Base-by-base conservation (phyloP, 495 filamentous ascomycete genomes). In the Aspergillus kassunensis region DNA sequence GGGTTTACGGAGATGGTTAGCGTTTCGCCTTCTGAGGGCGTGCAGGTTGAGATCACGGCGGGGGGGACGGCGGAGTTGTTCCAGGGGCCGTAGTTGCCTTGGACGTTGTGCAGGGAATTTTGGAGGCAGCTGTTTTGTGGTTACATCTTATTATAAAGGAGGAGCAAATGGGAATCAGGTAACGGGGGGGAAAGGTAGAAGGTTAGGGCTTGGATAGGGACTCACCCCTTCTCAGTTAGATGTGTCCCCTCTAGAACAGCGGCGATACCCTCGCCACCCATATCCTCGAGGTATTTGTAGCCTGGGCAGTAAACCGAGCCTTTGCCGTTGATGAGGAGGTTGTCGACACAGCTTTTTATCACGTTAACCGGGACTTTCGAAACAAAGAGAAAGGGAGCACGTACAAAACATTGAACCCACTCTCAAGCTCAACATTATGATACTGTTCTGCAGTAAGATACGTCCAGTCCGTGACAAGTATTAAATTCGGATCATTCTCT, bases 161-260 rank as follows among this genome's bases (percentile, higher is more conserved):
- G n/a, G n/a, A n/a, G n/a, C n/a, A n/a, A n/a, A n/a, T n/a, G n/a
- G n/a, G n/a, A n/a, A n/a, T n/a, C n/a, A n/a, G n/a, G n/a, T n/a
- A n/a, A n/a, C n/a, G n/a, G n/a, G n/a, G n/a, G n/a, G n/a, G n/a
- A n/a, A n/a, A n/a, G n/a, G n/a, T n/a, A n/a, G n/a, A n/a, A 11
- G 30, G 30, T 11, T 11, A 11, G 30, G 30, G 30, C 13, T 10
- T 11, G 30, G 30, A n/a, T 3, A 9, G 25, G 13, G 15, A 59
- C 66, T 58, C 61, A 78, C 76, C 77, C 76, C 49, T 79, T 81
- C 36, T 76, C 72, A 3, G 71, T 75, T 24, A 81, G 57, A n/a
- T 62, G 66, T 5, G 56, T 48, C 21, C 64, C 66, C 10, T 59
- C 62, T 33, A 69, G 63, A 6, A 63, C 44, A 12, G 59, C 57